Base-by-base conservation (phyloP, 2,329 filamentous ascomycete species). In the Trichophyton benhamiae region DNA sequence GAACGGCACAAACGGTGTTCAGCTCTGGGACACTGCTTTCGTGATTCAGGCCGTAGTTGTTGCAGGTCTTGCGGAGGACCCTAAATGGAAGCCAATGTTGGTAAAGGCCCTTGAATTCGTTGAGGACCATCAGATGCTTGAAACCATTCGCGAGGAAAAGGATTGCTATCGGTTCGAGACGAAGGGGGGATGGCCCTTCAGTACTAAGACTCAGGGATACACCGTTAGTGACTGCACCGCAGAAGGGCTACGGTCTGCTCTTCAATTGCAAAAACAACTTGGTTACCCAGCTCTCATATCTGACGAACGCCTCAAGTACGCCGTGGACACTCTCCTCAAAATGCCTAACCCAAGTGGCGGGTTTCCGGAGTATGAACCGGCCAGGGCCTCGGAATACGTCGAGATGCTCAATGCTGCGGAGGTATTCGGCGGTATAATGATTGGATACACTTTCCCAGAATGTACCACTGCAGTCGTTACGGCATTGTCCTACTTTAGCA, bases 1-100 rank as follows among this genome's bases (percentile, higher is more conserved):
- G 75, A 96, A 96, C 68, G 94, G 94, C 42, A 99, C 94, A 7
- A 97, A 99, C 67, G 94, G 94, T n/a, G 91, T 97, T 1, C 94
- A 99, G 74, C 88, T 86, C 65, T 99, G 94, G 94, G 94, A 99
- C 71, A 99, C 94, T 0, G 83, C 91, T 0, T 97, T 97, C 70
- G 77, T 87, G 17, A 89, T 96, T 38, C 91, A 96, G 72, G 87
- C 89, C 0, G 83, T 89, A 4, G 82, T 89, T 59, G 88, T 89
- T 57, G 86, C 89, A 5, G 90, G 88, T 0, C 81, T 96, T 27
- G 86, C 87, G n/a, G 77, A 85, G 33, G 84, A 95, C 57, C 79
- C 85, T 11, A 84, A 86, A 67, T 96, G 89, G 84, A 83, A 82
- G 44, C 85, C 87, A 0, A 95, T 96, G 88, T 80, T 99, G 30